These are phyloP conservation scores for Ophiocordyceps robertsii DNA, from an alignment of 2,329 filamentous ascomycete genomes.

Conservation along the genomic window DNA sequence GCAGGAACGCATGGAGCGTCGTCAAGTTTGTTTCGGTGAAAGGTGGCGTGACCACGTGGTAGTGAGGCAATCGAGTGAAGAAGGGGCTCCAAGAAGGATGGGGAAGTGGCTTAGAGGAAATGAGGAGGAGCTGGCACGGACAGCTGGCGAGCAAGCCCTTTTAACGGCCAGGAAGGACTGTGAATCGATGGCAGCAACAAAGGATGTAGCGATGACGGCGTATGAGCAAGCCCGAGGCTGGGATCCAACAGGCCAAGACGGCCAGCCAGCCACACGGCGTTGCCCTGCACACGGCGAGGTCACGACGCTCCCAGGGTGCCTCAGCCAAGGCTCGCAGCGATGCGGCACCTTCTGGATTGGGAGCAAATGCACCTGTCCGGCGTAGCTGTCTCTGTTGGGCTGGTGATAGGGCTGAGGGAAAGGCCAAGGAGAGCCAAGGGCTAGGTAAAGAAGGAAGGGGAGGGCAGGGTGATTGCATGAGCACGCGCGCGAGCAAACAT, in stretches of 20 bases:
- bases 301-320: neutral
- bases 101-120: too few relatives aligned
- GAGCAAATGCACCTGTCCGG: neutral
- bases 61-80: too few relatives aligned
- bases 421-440: neutral
- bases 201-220: neutral
- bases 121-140: too few relatives aligned
- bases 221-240: neutral
- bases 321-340: neutral
- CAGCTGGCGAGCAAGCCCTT: too few relatives aligned
- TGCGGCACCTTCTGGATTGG: neutral
- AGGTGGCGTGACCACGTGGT: too few relatives aligned
- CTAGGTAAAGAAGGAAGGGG: neutral
- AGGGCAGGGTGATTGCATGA: slow-evolving; percentile 1
- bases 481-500: slow-evolving; percentile 2
- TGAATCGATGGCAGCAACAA: neutral
- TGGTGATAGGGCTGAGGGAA: neutral
- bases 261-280: neutral
- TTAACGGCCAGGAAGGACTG: neutral
- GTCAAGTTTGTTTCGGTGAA: too few relatives aligned
- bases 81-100: too few relatives aligned
- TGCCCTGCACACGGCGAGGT: neutral
- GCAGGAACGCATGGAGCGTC: neutral
- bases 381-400: neutral
- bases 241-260: neutral